Conservation (phyloP, 305 asterid species). For the Fraxinus baroniana region DNA sequence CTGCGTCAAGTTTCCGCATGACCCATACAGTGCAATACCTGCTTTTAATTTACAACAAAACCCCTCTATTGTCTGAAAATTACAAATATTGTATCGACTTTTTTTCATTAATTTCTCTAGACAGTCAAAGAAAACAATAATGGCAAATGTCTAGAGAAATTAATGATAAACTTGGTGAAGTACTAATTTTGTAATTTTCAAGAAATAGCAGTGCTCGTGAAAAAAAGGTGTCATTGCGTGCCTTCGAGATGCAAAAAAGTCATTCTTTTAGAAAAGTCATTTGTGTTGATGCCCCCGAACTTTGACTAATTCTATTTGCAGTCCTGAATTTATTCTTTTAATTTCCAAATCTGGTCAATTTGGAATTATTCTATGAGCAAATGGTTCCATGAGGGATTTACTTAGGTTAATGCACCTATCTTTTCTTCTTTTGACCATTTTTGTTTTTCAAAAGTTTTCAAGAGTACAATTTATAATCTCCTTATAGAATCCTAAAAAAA, state of each 20-base stretch:
- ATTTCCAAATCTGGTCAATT: neutral
- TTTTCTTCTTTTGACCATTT: too few relatives aligned
- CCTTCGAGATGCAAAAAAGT: neutral
- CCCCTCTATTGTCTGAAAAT: neutral
- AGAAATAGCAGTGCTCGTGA: neutral
- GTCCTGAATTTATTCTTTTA: neutral
- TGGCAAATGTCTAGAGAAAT: neutral
- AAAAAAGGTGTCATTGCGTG: neutral
- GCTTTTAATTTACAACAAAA: neutral
- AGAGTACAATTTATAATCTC: too few relatives aligned
- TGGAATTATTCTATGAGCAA: neutral
- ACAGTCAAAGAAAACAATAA: neutral
- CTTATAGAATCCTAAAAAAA: too few relatives aligned
- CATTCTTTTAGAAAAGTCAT: neutral
- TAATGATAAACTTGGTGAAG: neutral
- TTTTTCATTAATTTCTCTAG: neutral
- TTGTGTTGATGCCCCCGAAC: neutral
- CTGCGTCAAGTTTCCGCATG: slow-evolving; percentile 48
- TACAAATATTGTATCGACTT: neutral
- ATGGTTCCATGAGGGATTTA: neutral
- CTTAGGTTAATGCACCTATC: too few relatives aligned
- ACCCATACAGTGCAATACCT: slow-evolving; percentile 13
- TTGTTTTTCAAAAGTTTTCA: too few relatives aligned
- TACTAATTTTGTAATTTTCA: neutral
- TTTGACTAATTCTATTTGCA: neutral